Conservation (phyloP, 306 rosid genomes). For the Psophocarpus tetragonolobus region DNA sequence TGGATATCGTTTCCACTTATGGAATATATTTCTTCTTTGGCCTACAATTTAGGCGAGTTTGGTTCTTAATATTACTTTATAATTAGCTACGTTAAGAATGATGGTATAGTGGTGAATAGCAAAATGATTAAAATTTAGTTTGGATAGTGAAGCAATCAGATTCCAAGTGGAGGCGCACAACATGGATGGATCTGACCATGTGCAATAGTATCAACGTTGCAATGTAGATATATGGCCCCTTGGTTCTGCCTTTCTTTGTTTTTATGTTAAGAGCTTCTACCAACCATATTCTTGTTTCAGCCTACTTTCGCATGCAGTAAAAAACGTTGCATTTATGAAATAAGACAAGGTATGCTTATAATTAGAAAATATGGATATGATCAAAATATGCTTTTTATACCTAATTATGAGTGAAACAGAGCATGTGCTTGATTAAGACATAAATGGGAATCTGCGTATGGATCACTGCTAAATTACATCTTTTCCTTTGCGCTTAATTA, state of each 20-base stretch:
- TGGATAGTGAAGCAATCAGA: background rate
- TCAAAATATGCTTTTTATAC: background rate
- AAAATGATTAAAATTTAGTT: background rate
- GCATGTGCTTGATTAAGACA: slow-evolving; percentile 19
- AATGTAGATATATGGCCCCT: background rate
- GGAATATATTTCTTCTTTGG: background rate
- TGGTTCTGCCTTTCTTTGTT: background rate
- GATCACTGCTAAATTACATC: background rate
- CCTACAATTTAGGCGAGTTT: background rate
- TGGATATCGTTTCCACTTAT: background rate
- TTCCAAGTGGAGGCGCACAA: background rate
- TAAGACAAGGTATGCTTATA: background rate
- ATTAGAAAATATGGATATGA: background rate
- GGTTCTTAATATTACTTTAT: background rate
- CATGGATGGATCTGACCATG: background rate
- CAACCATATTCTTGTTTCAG: background rate
- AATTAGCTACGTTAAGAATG: background rate
- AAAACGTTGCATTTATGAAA: background rate
- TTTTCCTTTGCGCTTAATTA: background rate
- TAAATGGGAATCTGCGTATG: background rate
- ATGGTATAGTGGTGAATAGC: background rate
- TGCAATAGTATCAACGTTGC: background rate
- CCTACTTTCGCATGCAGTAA: too few species aligned
- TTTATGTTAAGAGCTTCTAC: background rate
- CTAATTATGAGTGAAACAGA: background rate